Base-by-base conservation (phyloP, 2,329 filamentous ascomycete genomes). In the Aspergillus pseudonomiae region DNA sequence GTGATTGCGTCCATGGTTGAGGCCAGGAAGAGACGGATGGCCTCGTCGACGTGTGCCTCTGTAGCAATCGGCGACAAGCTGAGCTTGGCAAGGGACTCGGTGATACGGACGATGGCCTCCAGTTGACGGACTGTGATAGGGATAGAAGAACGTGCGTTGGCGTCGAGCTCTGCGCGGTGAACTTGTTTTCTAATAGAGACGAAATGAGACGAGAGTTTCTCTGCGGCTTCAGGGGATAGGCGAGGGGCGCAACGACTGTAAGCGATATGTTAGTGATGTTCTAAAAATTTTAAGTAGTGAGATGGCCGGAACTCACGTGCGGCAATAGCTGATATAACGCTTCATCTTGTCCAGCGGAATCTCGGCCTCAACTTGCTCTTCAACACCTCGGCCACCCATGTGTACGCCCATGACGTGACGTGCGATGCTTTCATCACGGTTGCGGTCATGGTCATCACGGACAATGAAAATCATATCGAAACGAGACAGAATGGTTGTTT, bases 381-480 rank as follows among this genome's bases (percentile, higher is more conserved):
- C 93, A 0, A 91, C 81, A 46, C 92, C 91, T 59, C 91, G 88
- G 16, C 92, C 91, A 63, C 93, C 93, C 92, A 97, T 98, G 73
- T 98, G 94, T 67, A 99, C 94, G 53, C 91, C 89, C 89, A 99
- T 97, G 74, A 99, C 94, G 86, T 99, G 95, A 75, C 90, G 94
- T 14, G 95, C 95, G 73, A 99, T 98, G 4, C 86, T 89, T 81
- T 97, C 93, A 75, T 99, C 95, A 73, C 94, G 92, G 62, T 88
- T 90, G 52, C 92, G 87, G 66, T 94, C 92, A 77, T 99, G 95
- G 66, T 96, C 93, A 77, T 99, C 95, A 71, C 92, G 92, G 66
- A 99, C 94, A 69, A 99, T 97, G 83, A 98, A 99, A 69, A 99
- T 98, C 92, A 99, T 97, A 79, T 99, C 95, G 77, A 99, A 99